Evolutionary conservation across 148 eudicot species (phyloP).

Genomic region (Tetragonia tetragonoides): DNA sequence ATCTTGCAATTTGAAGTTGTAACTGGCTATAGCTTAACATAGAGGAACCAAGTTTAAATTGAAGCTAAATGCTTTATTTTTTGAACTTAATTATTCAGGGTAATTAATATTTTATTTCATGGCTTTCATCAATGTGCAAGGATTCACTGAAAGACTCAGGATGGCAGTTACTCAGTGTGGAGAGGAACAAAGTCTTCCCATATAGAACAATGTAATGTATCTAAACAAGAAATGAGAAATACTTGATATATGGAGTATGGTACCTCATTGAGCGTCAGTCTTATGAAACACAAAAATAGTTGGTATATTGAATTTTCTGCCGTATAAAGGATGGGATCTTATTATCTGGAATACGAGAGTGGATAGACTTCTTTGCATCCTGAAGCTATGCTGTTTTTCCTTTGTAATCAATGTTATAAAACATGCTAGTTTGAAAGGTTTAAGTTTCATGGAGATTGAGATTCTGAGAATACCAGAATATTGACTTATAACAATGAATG

Average conservation of each 20-base stretch:
- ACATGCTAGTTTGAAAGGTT: background rate
- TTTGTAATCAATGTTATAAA: too few relatives aligned
- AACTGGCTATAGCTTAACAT: background rate
- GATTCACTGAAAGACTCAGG: background rate
- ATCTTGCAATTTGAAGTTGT: background rate
- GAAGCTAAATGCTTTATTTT: background rate
- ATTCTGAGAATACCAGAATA: background rate
- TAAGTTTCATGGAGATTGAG: slow-evolving; percentile 1
- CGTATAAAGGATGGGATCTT: background rate
- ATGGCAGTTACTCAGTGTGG: background rate
- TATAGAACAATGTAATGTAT: background rate
- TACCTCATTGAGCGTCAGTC: too few relatives aligned
- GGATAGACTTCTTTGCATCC: background rate
- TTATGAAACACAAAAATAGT: too few relatives aligned
- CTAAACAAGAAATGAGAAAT: background rate
- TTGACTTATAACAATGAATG: background rate
- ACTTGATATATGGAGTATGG: background rate
- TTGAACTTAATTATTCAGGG: background rate
- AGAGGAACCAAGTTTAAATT: too few relatives aligned
- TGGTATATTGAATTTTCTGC: background rate
- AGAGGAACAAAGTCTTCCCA: background rate
- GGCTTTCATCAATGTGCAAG: background rate
- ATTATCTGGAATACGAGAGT: background rate
- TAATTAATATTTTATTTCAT: background rate
- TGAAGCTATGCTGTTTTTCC: background rate